Evolutionary conservation across 2,329 filamentous ascomycete genomes (phyloP), one percentile per base, ranked within the genome.

Genomic region (Sporothrix euskadiensis): DNA sequence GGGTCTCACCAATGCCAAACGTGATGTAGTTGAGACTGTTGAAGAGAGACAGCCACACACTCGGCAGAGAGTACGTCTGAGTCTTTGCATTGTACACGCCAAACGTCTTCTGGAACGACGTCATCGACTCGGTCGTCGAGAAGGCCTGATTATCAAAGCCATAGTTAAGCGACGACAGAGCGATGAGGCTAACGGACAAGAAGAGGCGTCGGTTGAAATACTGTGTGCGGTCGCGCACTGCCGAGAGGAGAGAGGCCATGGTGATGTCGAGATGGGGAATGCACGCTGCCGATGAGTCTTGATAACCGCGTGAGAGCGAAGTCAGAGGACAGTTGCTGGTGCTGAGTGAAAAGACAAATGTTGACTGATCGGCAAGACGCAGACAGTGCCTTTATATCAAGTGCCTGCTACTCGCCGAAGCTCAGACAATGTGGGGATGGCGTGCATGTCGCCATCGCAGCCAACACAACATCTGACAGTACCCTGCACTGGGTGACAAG

Each of bases 111-210:
- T 76, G 77, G 73, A 83, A 84, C 26, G 80, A 75, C 22, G 78
- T 76, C 82, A 83, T 83, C 26, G 82, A 79, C 74, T 83, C 81
- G 0, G 79, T 81, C 1, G 80, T 81, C 9, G 79, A 77, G 76
- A 82, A 82, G 9, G 78, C 81, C 63, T 79, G 76, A 59, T 81
- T 80, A 74, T 83, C 82, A 59, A 83, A 82, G 71, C 81, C 81
- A 79, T 82, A 83, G 75, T 83, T 83, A 75, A 83, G 78, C 22
- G 78, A 78, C 1, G 80, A 82, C 1, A 83, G 54, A 49, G 80
- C 79, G 61, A 83, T 78, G 39, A 83, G 71, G 16, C 71, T 26
- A 4, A 76, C 75, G 2, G 77, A 73, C 52, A 75, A 74, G 26
- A 75, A 49, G 52, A 79, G 75, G 39, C 72, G 73, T 14, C 69